Base-by-base conservation (phyloP, 768 basidiomycete species). In the Lactarius sp. region DNA sequence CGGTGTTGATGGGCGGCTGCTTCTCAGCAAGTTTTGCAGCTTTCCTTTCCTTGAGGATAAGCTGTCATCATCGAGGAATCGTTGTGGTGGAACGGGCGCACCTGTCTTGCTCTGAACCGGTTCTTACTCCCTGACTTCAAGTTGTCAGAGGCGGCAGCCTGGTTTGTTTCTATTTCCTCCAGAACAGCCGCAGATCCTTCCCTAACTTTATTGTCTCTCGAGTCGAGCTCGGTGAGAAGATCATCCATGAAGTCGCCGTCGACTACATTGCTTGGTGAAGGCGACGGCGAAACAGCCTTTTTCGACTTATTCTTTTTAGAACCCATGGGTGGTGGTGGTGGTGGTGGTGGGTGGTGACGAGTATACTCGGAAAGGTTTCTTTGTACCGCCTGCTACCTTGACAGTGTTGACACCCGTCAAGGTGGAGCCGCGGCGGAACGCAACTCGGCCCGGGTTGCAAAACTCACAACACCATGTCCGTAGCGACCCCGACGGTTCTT, bases 151-250 rank as follows among this genome's bases (percentile, higher is more conserved):
- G 37, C 31, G 12, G 46, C 52, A 22, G 57, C 50, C 49, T 51
- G 46, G 34, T 12, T 42, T 7, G 56, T 31, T 42, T 60, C 50
- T 41, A 83, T 81, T 46, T 84, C 80, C 55, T 77, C 78, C 57
- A 83, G 71, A 9, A 83, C 75, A 36, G 72, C 70, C 10, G 80
- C 79, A 13, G 84, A 78, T 71, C 83, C 82, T 33, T 73, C 71
- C 20, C 81, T 81, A 1, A 81, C 77, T 49, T 76, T 73, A 54
- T 77, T 68, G 68, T 90, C 80, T 66, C 80, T 76, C 7, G 83
- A 83, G 69, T 92, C 89, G 33, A 95, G 83, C 72, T 91, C 87
- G 7, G 85, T 81, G 52, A 94, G 74, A 1, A 95, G 82, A 69
- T 90, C 86, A 67, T 91, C 82, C 77, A 93, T 78, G 52, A 93